phyloP scores from a whole-genome alignment of 306 rosid species.

The Fragaria iinumae region DNA sequence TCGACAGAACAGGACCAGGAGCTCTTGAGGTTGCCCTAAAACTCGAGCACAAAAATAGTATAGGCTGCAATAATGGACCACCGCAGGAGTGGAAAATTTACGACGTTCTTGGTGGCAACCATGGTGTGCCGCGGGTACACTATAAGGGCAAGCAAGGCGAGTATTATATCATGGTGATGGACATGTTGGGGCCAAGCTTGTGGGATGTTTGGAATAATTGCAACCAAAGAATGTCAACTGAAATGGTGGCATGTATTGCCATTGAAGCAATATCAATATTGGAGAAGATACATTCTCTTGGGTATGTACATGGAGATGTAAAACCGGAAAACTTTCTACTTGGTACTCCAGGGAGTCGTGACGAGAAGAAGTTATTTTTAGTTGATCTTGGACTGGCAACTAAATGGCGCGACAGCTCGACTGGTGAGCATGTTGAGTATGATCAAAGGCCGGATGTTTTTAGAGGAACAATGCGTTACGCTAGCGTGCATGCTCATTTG shows the following conservation, averaged over 20 bases:
- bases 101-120: slow-evolving; percentile 87
- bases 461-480: slow-evolving; percentile 83
- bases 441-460: slow-evolving; percentile 92
- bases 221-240: slow-evolving; percentile 64
- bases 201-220: slow-evolving; percentile 83
- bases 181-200: slow-evolving; percentile 89
- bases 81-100: slow-evolving; percentile 92
- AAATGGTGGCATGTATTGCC: slow-evolving; percentile 99
- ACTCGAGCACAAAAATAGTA: slow-evolving; percentile 80
- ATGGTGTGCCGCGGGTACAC: slow-evolving; percentile 89
- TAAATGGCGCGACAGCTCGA: slow-evolving; percentile 57
- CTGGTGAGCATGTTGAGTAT: slow-evolving; percentile 75
- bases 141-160: slow-evolving; percentile 81
- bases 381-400: slow-evolving; percentile 88
- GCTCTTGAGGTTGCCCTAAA: slow-evolving; percentile 94
- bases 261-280: slow-evolving; percentile 94
- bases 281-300: slow-evolving; percentile 92
- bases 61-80: slow-evolving; percentile 84
- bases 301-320: slow-evolving; percentile 92
- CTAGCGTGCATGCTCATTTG: slow-evolving; percentile 84
- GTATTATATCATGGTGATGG: slow-evolving; percentile 60
- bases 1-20: slow-evolving; percentile 63
- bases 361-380: slow-evolving; percentile 73
- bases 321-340: slow-evolving; percentile 95
- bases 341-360: slow-evolving; percentile 69